These are phyloP conservation scores for Diaporthe ampelina DNA, from an alignment of 2,329 filamentous ascomycete species.

Conservation along the genomic window DNA sequence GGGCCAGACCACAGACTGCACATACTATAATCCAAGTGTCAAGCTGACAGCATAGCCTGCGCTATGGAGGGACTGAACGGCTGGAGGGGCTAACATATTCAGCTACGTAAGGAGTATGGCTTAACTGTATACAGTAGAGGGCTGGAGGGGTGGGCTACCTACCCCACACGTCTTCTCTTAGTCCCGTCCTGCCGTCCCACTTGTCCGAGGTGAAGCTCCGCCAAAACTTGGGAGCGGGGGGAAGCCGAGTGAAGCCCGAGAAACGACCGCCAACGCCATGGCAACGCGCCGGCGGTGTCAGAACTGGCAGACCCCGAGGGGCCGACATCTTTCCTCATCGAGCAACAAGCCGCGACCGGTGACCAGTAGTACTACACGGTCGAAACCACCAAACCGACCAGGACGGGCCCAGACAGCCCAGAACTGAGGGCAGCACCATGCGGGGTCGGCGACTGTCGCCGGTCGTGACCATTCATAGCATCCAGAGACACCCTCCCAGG, in stretches of 20 bases:
- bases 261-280: constrained; percentile 41
- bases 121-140: neutral
- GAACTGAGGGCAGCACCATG: constrained; percentile 9
- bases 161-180: constrained; percentile 32
- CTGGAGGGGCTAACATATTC: neutral
- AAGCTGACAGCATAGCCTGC: neutral
- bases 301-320: constrained; percentile 32
- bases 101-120: neutral
- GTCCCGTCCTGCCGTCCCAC: constrained; percentile 23
- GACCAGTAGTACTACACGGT: constrained; percentile 30
- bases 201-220: constrained; percentile 19
- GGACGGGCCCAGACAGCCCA: constrained; percentile 1
- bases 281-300: constrained; percentile 8
- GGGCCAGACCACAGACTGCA: neutral
- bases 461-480: constrained; percentile 16
- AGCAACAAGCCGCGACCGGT: constrained; percentile 11
- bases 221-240: constrained; percentile 12
- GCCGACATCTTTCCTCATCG: constrained; percentile 32
- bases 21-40: neutral
- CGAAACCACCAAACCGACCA: constrained; percentile 11
- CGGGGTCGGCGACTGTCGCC: constrained; percentile 16
- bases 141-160: neutral
- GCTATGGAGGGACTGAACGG: neutral
- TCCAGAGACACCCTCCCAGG: neutral
- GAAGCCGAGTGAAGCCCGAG: constrained; percentile 48